Conservation (phyloP, 192 early-diverging fungal genomes). For the Backusella macrospora region DNA sequence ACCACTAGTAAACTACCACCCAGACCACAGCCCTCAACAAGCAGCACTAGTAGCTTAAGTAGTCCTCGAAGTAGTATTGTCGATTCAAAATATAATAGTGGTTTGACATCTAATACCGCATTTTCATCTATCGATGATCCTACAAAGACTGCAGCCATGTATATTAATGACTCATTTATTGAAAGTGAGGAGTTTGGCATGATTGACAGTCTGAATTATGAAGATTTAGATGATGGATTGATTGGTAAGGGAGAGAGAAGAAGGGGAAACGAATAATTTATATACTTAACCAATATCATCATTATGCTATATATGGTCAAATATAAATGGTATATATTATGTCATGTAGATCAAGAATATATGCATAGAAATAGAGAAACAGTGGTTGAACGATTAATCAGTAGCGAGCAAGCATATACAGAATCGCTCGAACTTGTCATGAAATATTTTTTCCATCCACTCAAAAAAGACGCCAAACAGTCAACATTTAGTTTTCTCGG, state of each 20-base stretch:
- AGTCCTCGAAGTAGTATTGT: neutral
- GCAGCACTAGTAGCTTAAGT: neutral
- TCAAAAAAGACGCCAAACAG: constrained; percentile 26
- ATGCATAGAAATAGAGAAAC: constrained; percentile 31
- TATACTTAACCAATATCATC: neutral
- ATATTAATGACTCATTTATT: neutral
- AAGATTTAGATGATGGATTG: constrained; percentile 34
- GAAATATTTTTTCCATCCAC: constrained; percentile 26
- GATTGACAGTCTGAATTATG: constrained; percentile 29
- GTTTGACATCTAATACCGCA: neutral
- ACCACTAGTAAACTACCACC: neutral
- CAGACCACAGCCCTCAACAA: neutral
- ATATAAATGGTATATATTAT: too few relatives aligned
- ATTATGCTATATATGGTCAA: too few relatives aligned
- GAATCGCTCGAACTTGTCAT: constrained; percentile 27
- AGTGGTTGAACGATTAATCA: constrained; percentile 24
- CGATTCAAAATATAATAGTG: neutral
- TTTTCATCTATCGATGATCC: constrained; percentile 7
- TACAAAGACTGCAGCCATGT: neutral
- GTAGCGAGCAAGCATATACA: constrained; percentile 27
- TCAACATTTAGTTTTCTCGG: constrained; percentile 32
- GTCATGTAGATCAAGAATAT: constrained; percentile 23
- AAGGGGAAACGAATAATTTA: neutral
- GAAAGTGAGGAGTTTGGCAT: constrained; percentile 25
- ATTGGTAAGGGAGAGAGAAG: constrained; percentile 16